Conservation (phyloP, 2,329 filamentous ascomycete species). For the Fusarium nodosum region DNA sequence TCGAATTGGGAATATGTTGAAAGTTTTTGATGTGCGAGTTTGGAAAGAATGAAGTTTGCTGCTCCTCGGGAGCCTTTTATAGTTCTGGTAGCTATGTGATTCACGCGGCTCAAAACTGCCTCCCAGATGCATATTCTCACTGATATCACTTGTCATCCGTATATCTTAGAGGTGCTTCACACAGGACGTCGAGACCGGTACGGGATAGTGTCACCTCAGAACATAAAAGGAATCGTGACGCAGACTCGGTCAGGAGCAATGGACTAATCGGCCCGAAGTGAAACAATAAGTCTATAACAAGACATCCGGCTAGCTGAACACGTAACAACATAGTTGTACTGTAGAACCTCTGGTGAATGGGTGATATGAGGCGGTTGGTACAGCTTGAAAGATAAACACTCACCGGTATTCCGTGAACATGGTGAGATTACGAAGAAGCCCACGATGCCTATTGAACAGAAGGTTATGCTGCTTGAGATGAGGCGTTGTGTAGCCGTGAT, state of each 20-base stretch:
- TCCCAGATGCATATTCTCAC: too few species aligned
- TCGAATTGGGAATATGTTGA: neutral
- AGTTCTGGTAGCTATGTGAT: neutral
- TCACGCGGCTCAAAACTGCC: neutral
- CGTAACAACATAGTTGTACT: neutral
- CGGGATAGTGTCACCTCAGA: neutral
- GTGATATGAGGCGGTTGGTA: neutral
- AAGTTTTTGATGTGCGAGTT: neutral
- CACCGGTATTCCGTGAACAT: neutral
- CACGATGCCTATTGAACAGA: neutral
- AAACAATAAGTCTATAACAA: neutral
- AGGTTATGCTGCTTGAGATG: fast-evolving
- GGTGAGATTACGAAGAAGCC: neutral
- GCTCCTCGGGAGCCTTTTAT: neutral
- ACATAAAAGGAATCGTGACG: neutral
- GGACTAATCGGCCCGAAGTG: conserved; percentile 2
- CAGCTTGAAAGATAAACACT: neutral
- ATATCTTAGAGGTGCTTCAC: neutral
- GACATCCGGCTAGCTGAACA: neutral
- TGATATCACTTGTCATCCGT: neutral
- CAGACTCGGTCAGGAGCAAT: conserved; percentile 1
- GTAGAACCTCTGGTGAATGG: neutral
- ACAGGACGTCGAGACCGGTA: neutral
- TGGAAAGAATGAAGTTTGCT: neutral
- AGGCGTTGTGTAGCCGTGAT: fast-evolving